phyloP scores from a whole-genome alignment of 1,139 yeast species.

The Chernovozyma sophiae-reginae region DNA sequence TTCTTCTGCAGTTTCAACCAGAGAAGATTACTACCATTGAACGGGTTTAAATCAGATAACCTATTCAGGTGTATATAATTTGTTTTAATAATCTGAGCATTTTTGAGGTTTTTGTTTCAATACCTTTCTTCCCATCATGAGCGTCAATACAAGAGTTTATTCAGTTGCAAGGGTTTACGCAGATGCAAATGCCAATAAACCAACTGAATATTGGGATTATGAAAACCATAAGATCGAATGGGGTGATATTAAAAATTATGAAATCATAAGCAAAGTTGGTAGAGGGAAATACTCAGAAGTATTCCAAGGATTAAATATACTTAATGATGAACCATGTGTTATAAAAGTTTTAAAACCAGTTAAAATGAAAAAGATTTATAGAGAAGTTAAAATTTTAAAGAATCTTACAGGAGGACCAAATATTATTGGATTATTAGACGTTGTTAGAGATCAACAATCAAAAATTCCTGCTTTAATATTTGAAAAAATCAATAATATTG shows the following conservation, averaged over 20 bases:
- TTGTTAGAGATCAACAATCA: constrained; percentile 69
- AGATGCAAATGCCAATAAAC: constrained; percentile 75
- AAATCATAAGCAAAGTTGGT: constrained; percentile 87
- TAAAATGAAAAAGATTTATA: constrained; percentile 70
- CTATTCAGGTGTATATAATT: no score
- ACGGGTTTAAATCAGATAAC: no score
- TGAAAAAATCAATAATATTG: constrained; percentile 68
- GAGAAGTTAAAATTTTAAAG: constrained; percentile 73
- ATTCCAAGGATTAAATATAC: constrained; percentile 60
- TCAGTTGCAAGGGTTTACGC: constrained; percentile 88
- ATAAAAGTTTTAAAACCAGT: constrained; percentile 79
- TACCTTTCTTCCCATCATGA: no score
- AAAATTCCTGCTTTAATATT: constrained; percentile 75
- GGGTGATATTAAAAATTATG: constrained; percentile 78
- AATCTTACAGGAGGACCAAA: constrained; percentile 75
- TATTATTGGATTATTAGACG: constrained; percentile 62
- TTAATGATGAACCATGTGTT: constrained; percentile 52
- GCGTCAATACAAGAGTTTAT: constrained; percentile 35
- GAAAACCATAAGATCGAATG: constrained; percentile 66
- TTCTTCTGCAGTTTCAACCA: no score
- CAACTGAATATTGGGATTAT: constrained; percentile 92
- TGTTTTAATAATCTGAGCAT: no score
- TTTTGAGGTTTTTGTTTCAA: no score
- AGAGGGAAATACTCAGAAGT: constrained; percentile 98
- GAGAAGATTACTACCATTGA: no score